Percentiles rank a stretch among this genome's conserved stretches.
Conservation (phyloP, 2,329 filamentous ascomycete species). For the Xylariaceae sp. region DNA sequence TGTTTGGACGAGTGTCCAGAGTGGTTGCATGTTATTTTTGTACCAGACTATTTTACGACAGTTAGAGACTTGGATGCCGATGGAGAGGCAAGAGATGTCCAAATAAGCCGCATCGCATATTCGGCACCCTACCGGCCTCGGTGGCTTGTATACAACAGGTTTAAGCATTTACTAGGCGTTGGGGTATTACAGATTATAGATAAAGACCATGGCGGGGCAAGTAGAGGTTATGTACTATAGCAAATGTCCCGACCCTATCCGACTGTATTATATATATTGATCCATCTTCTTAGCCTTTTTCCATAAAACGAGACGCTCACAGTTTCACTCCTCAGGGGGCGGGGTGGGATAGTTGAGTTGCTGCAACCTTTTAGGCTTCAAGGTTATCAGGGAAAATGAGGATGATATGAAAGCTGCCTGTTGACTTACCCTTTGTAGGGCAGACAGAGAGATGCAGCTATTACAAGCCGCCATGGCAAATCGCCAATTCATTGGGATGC, state of each 20-base stretch:
- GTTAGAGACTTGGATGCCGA: slow-evolving; percentile 53
- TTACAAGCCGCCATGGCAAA: too few species aligned
- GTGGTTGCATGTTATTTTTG: slow-evolving; percentile 90
- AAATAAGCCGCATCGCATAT: slow-evolving; percentile 11
- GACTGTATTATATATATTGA: slow-evolving; percentile 11
- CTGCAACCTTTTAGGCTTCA: too few species aligned
- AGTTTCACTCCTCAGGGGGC: too few species aligned
- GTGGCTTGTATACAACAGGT: slow-evolving; percentile 19
- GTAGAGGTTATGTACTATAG: slow-evolving; percentile 18
- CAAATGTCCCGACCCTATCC: slow-evolving; percentile 23
- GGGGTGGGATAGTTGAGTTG: too few species aligned
- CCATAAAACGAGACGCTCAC: too few species aligned
- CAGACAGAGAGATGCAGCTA: too few species aligned
- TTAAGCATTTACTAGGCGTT: slow-evolving; percentile 31
- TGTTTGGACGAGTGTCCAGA: slow-evolving; percentile 97
- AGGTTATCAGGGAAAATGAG: too few species aligned
- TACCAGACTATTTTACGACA: slow-evolving; percentile 83
- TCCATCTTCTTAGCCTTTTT: too few species aligned
- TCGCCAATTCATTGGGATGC: too few species aligned
- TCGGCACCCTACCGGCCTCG: neutral
- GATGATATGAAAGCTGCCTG: too few species aligned
- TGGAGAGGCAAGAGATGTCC: slow-evolving; percentile 28
- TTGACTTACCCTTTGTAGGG: too few species aligned
- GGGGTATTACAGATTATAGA: slow-evolving; percentile 19
- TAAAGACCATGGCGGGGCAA: slow-evolving; percentile 15